Base-by-base conservation (phyloP, 2,329 filamentous ascomycete species). In the Metarhizium guizhouense region DNA sequence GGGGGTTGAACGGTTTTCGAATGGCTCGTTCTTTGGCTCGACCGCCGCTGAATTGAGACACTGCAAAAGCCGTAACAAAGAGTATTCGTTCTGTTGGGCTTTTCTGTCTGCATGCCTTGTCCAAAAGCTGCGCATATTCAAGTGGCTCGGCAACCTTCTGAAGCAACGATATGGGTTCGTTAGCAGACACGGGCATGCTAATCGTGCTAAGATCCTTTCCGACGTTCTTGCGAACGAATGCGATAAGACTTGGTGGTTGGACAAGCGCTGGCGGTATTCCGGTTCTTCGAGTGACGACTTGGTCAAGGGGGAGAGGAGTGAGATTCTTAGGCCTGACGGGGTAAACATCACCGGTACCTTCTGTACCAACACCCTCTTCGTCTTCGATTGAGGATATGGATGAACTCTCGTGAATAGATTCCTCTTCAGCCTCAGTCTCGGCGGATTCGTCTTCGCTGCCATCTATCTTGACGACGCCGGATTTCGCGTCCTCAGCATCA, bases 121-220 rank as follows among this genome's bases (percentile, higher is more conserved):
- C 88, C 25, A 99, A 80, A 1, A 99, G 79, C 36, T 88, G 80
- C 0, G 89, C 88, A 70, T 99, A 97, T 69, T 99, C 94, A 51
- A 97, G 72, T 65, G 93, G 88, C 70, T 99, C 94, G 0, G 93
- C 88, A 4, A 92, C 81, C 58, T 93, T 87, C 69, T 99, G 94
- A 5, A 97, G 77, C 11, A 95, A 74, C 0, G 93, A 96, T 1
- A 86, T 83, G 0, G 94, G 94, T 68, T 99, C 94, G 70, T 99
- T 99, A 29, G 93, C 86, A 4, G 93, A 95, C 1, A 96, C 94
- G 0, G 94, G 94, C 93, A 97, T 97, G 51, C 90, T 92, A 61
- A 99, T 95, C 3, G 91, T 95, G 58, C 90, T 96, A 51, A 99
- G 77, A 70, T 99, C 94, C 71, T 99, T 99, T 67, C 94, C 94